Base-by-base conservation (phyloP, 495 filamentous ascomycete genomes). In the Neurospora sp. region DNA sequence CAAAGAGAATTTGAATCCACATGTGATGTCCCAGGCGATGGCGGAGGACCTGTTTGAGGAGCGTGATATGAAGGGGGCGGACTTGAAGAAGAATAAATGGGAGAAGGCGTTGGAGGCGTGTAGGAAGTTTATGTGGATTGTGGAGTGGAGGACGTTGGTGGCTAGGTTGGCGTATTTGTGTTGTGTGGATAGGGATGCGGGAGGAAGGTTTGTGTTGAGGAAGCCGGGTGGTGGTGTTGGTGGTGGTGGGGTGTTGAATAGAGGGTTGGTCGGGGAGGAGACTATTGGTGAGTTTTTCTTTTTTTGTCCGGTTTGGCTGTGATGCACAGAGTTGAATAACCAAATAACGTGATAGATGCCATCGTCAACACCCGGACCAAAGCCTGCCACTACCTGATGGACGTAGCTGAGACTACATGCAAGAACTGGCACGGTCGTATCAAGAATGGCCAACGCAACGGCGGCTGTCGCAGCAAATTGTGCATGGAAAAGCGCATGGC, bases 131-230 rank as follows among this genome's bases (percentile, higher is more conserved):
- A 72, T 19, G 24, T 75, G 73, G 73, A 39, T 13, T 0, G 62
- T 54, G 11, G 66, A 73, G 73, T 62, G 17, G 15, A 31, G 73
- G 36, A 39, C 10, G n/a, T 21, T 75, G 36, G 37, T 19, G 37
- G 17, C n/a, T 5, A 17, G 73, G 43, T 36, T 73, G 71, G 71
- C 73, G 73, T 75, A 75, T 69, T 10, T 75, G 42, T 75, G 73
- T 28, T 5, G 6, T 0, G 73, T 73, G 39, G 39, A 34, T 21
- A 72, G 34, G 28, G 71, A 73, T 28, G 24, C 39, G 28, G 13
- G 7, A 4, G 70, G 74, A 8, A 40, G 66, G 71, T 31, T 7
- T 11, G 36, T 43, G 36, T n/a, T 75, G 71, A 36, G 39, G 8
- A 71, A 45, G 69, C 74, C 74, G 7, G 74, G 71, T 71, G 74